These are phyloP conservation scores for Pythium chondricola DNA, from an alignment of 352 stramenopile genomes.

Conservation along the genomic window DNA sequence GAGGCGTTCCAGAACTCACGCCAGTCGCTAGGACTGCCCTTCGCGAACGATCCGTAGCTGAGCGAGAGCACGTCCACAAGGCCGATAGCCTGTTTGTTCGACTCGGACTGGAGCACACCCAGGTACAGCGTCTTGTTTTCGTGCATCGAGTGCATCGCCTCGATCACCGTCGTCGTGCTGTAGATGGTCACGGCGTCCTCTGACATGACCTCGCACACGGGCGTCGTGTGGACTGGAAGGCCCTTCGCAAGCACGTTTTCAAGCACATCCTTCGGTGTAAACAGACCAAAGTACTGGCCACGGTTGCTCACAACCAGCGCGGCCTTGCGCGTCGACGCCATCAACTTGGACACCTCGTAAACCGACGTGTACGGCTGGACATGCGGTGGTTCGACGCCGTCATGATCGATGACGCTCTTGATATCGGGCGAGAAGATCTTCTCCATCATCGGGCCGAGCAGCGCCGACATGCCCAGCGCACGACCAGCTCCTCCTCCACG, in stretches of 20 bases:
- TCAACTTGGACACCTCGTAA: constrained; percentile 90
- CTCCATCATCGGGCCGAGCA: constrained; percentile 81
- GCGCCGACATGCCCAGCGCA: constrained; percentile 31
- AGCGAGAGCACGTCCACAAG: constrained; percentile 85
- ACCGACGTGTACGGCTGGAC: constrained; percentile 89
- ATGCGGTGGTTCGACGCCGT: constrained; percentile 63
- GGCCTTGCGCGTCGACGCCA: constrained; percentile 93
- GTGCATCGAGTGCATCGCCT: constrained; percentile 87
- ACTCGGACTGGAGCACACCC: constrained; percentile 69
- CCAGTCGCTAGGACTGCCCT: constrained; percentile 83
- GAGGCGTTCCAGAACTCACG: constrained; percentile 88
- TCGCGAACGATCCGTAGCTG: constrained; percentile 86
- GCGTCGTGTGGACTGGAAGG: constrained; percentile 88
- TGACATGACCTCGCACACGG: constrained; percentile 90
- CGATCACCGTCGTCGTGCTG: constrained; percentile 61
- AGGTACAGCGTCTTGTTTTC: constrained; percentile 85
- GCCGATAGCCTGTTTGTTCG: constrained; percentile 57
- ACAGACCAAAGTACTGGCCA: constrained; percentile 92
- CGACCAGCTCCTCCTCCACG: constrained; percentile 25
- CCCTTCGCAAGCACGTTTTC: constrained; percentile 92
- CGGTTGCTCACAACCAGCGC: constrained; percentile 93
- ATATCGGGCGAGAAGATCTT: constrained; percentile 86
- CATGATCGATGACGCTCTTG: constrained; percentile 78
- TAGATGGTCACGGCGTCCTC: constrained; percentile 72
- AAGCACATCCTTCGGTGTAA: constrained; percentile 98